A percentile compares a stretch with the other conserved stretches of the same genome.
These are phyloP conservation scores for Cryptococcus depauperatus DNA, from an alignment of 1,284 basidiomycete species.

Conservation along the genomic window DNA sequence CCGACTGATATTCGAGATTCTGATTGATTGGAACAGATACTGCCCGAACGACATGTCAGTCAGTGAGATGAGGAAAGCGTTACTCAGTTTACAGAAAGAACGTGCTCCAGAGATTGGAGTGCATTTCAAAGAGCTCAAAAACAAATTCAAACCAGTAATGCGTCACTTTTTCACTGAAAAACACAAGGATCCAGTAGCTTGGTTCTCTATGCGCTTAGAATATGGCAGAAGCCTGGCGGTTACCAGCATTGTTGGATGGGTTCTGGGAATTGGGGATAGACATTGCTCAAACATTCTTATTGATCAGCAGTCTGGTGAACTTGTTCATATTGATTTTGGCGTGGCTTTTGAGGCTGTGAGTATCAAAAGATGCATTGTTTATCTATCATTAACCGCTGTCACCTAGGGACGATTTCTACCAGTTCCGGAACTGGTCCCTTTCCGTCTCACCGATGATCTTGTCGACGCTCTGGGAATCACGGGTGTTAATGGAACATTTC, in stretches of 20 bases:
- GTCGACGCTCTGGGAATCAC: conserved; percentile 88
- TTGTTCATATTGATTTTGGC: conserved; percentile 91
- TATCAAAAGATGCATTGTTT: conserved; percentile 1
- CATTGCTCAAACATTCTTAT: conserved; percentile 90
- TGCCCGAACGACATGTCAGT: background rate
- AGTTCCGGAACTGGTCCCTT: conserved; percentile 85
- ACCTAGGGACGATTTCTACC: conserved; percentile 68
- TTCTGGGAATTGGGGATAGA: conserved; percentile 87
- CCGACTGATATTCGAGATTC: background rate
- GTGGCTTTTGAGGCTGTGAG: conserved; percentile 90
- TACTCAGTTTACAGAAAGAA: background rate
- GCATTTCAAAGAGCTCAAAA: conserved; percentile 42
- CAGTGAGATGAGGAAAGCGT: background rate
- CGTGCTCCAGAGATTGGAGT: background rate
- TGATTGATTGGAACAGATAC: background rate
- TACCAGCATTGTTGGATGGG: conserved; percentile 86
- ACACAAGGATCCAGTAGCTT: conserved; percentile 75
- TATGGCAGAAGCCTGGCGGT: conserved; percentile 89
- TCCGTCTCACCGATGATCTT: conserved; percentile 87
- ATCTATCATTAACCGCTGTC: conserved; percentile 1
- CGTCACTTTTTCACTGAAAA: conserved; percentile 88
- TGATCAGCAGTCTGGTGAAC: conserved; percentile 72
- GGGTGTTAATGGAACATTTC: conserved; percentile 89
- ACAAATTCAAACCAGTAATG: conserved; percentile 74
- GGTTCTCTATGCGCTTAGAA: conserved; percentile 87